Evolutionary conservation across 768 basidiomycete genomes (phyloP).

Genomic region (Trametes cingulata): DNA sequence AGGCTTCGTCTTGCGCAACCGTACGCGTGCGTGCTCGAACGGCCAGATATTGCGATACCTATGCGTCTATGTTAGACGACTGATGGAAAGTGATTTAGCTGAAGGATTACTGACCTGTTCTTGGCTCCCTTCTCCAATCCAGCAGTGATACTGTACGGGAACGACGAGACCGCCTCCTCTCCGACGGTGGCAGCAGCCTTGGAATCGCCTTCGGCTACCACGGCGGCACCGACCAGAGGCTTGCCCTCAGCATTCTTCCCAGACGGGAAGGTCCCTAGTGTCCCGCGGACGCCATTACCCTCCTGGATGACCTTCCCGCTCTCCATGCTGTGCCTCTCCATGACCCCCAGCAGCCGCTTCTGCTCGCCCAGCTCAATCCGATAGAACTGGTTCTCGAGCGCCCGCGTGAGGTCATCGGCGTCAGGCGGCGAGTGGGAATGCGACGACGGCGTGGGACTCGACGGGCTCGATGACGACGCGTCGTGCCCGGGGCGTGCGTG

Average conservation of each 20-base stretch:
- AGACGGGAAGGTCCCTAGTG: neutral
- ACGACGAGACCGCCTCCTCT: slow-evolving; percentile 33
- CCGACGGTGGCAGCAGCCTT: neutral
- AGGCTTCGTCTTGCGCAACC: slow-evolving; percentile 46
- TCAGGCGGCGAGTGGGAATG: slow-evolving; percentile 17
- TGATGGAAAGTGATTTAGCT: neutral
- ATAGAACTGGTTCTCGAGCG: slow-evolving; percentile 92
- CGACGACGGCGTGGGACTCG: slow-evolving; percentile 5
- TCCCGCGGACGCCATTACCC: slow-evolving; percentile 5
- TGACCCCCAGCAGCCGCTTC: slow-evolving; percentile 81
- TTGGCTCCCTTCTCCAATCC: slow-evolving; percentile 93
- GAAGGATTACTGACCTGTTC: slow-evolving; percentile 63
- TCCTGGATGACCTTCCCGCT: slow-evolving; percentile 33
- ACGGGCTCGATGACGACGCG: slow-evolving; percentile 1
- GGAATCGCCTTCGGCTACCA: neutral
- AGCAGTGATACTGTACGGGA: slow-evolving; percentile 93
- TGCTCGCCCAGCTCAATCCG: slow-evolving; percentile 91
- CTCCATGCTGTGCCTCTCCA: slow-evolving; percentile 86
- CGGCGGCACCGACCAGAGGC: slow-evolving; percentile 12
- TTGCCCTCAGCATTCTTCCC: slow-evolving; percentile 8
- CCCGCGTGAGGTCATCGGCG: slow-evolving; percentile 68
- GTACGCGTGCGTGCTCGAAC: slow-evolving; percentile 91
- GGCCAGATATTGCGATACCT: slow-evolving; percentile 98
- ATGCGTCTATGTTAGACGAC: neutral
- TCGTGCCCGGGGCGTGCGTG: neutral